Evolutionary conservation across 1,284 basidiomycete species (phyloP).

Genomic region (Cryptococcus sp.): DNA sequence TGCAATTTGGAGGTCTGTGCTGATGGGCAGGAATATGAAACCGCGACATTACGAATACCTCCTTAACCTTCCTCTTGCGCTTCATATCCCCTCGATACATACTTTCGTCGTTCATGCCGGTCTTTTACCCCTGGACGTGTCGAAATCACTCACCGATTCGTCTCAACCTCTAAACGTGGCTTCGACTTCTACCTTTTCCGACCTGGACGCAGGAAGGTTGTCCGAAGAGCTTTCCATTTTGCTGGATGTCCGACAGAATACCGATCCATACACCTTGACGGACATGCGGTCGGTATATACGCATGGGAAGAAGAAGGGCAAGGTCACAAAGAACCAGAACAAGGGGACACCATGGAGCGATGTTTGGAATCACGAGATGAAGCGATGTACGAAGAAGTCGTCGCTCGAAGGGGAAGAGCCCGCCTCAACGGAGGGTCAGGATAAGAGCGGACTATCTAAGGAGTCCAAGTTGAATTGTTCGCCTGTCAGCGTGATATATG

Average conservation of each 20-base stretch:
- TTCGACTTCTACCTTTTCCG: constrained; percentile 6
- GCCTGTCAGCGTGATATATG: constrained; percentile 73
- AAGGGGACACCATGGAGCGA: constrained; percentile 67
- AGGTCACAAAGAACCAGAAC: constrained; percentile 54
- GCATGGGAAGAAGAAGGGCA: constrained; percentile 45
- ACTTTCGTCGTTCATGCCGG: constrained; percentile 77
- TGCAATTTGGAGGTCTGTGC: neutral
- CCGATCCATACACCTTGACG: constrained; percentile 43
- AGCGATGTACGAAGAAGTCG: constrained; percentile 49
- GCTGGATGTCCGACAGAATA: constrained; percentile 19
- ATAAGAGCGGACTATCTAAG: neutral
- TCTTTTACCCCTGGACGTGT: constrained; percentile 64
- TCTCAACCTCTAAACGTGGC: constrained; percentile 56
- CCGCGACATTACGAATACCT: constrained; percentile 60
- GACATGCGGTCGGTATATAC: constrained; percentile 60
- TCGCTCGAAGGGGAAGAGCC: constrained; percentile 6
- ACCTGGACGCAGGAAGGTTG: constrained; percentile 8
- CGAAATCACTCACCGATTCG: constrained; percentile 47
- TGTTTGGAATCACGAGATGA: constrained; percentile 67
- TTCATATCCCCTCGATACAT: constrained; percentile 72
- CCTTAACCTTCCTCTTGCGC: constrained; percentile 59
- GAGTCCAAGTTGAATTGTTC: constrained; percentile 51
- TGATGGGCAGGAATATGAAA: constrained; percentile 43
- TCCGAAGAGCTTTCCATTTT: constrained; percentile 16
- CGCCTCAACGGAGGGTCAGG: constrained; percentile 1